Conservation (phyloP, 768 basidiomycete genomes). For the Suillus bovinus region DNA sequence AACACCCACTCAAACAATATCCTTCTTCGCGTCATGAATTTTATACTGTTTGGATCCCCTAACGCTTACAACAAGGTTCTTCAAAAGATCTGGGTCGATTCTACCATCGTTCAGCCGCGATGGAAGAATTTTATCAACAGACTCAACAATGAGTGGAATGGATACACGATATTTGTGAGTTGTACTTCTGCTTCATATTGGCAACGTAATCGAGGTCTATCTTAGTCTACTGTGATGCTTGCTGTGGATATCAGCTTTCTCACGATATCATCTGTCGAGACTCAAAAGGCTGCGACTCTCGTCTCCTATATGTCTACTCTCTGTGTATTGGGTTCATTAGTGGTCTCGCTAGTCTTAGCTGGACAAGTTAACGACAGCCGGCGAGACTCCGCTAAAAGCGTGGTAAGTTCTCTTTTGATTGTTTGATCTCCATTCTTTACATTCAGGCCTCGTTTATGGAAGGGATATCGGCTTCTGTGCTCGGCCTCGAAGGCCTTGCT, state of each 20-base stretch:
- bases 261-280: constrained; percentile 27
- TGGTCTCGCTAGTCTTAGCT: constrained; percentile 32
- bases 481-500: constrained; percentile 26
- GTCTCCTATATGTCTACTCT: constrained; percentile 9
- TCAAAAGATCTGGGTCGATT: constrained; percentile 47
- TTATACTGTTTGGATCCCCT: constrained; percentile 47
- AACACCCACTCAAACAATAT: background rate
- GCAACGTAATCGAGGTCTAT: background rate
- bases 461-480: constrained; percentile 6
- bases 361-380: constrained; percentile 33
- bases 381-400: constrained; percentile 7
- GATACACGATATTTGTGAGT: constrained; percentile 49
- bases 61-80: constrained; percentile 42
- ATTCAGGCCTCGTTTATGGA: constrained; percentile 10
- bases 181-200: background rate
- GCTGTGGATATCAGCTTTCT: constrained; percentile 15
- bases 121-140: constrained; percentile 44
- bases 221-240: constrained; percentile 16
- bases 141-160: constrained; percentile 49
- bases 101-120: constrained; percentile 34
- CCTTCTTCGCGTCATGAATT: constrained; percentile 26
- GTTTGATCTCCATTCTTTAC: background rate
- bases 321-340: constrained; percentile 7
- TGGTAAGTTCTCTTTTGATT: constrained; percentile 5
- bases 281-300: constrained; percentile 8